Evolutionary conservation across 768 basidiomycete species (phyloP).

Genomic region (Rhodosporidiobolus sp.): DNA sequence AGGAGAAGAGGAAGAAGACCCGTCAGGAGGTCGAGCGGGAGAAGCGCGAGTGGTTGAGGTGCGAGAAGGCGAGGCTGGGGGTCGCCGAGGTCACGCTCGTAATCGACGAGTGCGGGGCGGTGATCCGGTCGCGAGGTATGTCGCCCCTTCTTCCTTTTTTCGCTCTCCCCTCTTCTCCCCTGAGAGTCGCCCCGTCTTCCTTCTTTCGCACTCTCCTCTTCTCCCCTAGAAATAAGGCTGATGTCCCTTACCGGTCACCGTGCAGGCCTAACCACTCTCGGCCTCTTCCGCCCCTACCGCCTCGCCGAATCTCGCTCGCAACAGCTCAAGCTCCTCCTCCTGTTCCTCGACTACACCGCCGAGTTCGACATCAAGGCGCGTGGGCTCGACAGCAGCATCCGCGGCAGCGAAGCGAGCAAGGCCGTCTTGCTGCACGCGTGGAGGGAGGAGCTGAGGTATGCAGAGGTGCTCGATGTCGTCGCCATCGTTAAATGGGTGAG

Average conservation of each 20-base stretch:
- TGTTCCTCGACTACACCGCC: constrained; percentile 34
- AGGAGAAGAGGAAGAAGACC: too few relatives aligned
- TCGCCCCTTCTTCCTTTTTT: neutral
- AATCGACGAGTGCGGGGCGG: constrained; percentile 10
- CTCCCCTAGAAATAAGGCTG: too few relatives aligned
- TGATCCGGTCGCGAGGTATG: constrained; percentile 18
- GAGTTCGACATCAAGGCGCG: neutral
- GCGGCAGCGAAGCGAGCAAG: constrained; percentile 24
- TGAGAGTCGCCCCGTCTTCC: neutral
- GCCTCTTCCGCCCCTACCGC: constrained; percentile 37
- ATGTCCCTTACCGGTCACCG: too few relatives aligned
- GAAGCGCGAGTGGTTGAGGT: constrained; percentile 2
- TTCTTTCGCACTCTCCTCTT: too few relatives aligned
- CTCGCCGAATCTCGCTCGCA: constrained; percentile 9
- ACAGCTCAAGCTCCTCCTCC: constrained; percentile 18
- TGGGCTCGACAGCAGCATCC: neutral
- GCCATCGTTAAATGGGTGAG: constrained; percentile 37
- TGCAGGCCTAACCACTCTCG: constrained; percentile 32
- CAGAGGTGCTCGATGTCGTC: constrained; percentile 30
- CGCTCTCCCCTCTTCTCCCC: too few relatives aligned
- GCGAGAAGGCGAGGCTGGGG: constrained; percentile 10
- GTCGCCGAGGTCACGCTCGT: constrained; percentile 1
- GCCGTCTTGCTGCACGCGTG: constrained; percentile 26
- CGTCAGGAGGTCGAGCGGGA: neutral
- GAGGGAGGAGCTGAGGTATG: constrained; percentile 33